phyloP scores from a whole-genome alignment of 345 rosid species.

The Salix caprea region DNA sequence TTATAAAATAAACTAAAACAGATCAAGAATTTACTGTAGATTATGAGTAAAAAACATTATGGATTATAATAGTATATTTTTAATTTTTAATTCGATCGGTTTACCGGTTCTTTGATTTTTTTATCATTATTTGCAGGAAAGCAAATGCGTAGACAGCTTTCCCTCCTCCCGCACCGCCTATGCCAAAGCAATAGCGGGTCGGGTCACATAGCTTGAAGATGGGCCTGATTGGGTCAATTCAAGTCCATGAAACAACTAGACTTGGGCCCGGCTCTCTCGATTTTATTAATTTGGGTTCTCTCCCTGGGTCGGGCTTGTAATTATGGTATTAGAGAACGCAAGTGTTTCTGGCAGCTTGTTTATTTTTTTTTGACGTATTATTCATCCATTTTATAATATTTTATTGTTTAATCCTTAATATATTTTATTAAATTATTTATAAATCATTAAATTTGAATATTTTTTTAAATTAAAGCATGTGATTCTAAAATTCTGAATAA shows the following conservation, averaged over 20 bases:
- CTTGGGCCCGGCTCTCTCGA: neutral
- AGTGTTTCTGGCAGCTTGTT: no score
- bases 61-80: no score
- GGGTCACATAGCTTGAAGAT: neutral
- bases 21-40: no score
- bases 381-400: no score
- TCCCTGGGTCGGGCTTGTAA: neutral
- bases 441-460: neutral
- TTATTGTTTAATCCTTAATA: no score
- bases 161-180: no score
- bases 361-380: no score
- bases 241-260: neutral
- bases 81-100: fast-evolving
- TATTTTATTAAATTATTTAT: no score
- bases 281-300: neutral
- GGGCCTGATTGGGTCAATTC: neutral
- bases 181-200: neutral
- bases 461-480: neutral
- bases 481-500: neutral
- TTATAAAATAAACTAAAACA: no score
- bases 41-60: no score
- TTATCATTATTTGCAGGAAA: neutral
- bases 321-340: neutral
- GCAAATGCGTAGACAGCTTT: neutral
- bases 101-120: no score